Percentiles rank a stretch among this genome's conserved stretches.
Evolutionary conservation across 306 rosid genomes (phyloP).

Genomic region (Fagus crenata): DNA sequence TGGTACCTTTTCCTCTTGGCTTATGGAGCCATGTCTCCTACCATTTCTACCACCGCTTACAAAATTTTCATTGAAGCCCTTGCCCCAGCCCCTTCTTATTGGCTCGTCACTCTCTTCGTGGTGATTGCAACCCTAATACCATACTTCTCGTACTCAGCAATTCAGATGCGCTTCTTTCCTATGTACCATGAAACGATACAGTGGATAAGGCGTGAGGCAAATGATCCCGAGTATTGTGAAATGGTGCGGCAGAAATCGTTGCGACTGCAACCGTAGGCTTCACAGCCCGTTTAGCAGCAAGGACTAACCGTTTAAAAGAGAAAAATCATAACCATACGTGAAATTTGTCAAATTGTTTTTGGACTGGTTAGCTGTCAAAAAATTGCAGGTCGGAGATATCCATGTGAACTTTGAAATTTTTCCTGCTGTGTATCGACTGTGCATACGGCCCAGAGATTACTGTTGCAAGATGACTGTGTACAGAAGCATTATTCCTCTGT

Average conservation of each 20-base stretch:
- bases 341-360: conserved; percentile 22
- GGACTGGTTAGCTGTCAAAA: conserved; percentile 17
- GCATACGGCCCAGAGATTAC: conserved; percentile 21
- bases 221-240: conserved; percentile 58
- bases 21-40: conserved; percentile 64
- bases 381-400: conserved; percentile 25
- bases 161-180: conserved; percentile 85
- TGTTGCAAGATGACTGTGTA: conserved; percentile 32
- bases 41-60: conserved; percentile 61
- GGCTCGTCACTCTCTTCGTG: conserved; percentile 68
- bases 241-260: conserved; percentile 56
- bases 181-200: conserved; percentile 72
- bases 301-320: conserved; percentile 34
- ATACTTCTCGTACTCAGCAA: conserved; percentile 64
- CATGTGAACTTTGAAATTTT: conserved; percentile 4
- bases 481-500: conserved; percentile 28
- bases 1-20: conserved; percentile 78
- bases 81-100: conserved; percentile 69
- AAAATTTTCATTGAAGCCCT: conserved; percentile 71
- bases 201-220: conserved; percentile 66
- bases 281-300: conserved; percentile 84
- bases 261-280: conserved; percentile 56
- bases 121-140: conserved; percentile 71
- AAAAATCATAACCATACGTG: conserved; percentile 30
- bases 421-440: conserved; percentile 4